A percentile compares a stretch with the other conserved stretches of the same genome.
phyloP scores from a whole-genome alignment of 2,329 filamentous ascomycete genomes.

The Lojkania enalia region DNA sequence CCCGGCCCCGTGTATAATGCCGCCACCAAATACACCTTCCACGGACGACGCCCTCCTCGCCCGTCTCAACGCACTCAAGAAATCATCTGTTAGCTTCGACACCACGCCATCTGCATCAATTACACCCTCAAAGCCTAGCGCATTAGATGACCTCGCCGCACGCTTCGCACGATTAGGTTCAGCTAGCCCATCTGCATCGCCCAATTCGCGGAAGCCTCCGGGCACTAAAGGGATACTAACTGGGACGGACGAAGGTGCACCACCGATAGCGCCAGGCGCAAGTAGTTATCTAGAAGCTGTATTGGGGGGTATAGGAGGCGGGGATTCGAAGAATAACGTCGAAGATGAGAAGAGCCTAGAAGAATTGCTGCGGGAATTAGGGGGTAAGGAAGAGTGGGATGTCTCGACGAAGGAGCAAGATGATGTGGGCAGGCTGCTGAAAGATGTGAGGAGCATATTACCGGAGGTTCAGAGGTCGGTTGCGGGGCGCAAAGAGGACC shows the following conservation, averaged over 20 bases:
- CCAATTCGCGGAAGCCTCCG: conserved; percentile 27
- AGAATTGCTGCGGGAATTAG: conserved; percentile 50
- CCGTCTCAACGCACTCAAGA: conserved; percentile 54
- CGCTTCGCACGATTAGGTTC: conserved; percentile 43
- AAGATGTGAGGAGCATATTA: conserved; percentile 47
- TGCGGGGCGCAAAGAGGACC: conserved; percentile 11
- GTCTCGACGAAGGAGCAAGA: conserved; percentile 45
- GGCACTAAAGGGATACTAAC: conserved; percentile 13
- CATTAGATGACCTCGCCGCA: conserved; percentile 38
- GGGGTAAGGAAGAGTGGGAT: conserved; percentile 45
- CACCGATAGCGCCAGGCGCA: conserved; percentile 39
- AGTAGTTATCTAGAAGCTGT: conserved; percentile 38
- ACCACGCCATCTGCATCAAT: conserved; percentile 25
- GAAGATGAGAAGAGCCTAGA: conserved; percentile 53
- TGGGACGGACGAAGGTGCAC: conserved; percentile 9
- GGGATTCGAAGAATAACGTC: conserved; percentile 22
- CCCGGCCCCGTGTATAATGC: conserved; percentile 16
- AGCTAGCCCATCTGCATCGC: conserved; percentile 31
- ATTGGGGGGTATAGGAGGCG: conserved; percentile 32
- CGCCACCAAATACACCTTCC: conserved; percentile 14
- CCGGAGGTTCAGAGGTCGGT: conserved; percentile 33
- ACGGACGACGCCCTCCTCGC: conserved; percentile 51
- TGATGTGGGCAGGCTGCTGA: conserved; percentile 46
- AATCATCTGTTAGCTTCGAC: conserved; percentile 45
- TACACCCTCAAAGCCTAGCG: conserved; percentile 4